Conservation (phyloP, 1,139 yeast genomes). For the Kurtzmaniella quercitrusa region DNA sequence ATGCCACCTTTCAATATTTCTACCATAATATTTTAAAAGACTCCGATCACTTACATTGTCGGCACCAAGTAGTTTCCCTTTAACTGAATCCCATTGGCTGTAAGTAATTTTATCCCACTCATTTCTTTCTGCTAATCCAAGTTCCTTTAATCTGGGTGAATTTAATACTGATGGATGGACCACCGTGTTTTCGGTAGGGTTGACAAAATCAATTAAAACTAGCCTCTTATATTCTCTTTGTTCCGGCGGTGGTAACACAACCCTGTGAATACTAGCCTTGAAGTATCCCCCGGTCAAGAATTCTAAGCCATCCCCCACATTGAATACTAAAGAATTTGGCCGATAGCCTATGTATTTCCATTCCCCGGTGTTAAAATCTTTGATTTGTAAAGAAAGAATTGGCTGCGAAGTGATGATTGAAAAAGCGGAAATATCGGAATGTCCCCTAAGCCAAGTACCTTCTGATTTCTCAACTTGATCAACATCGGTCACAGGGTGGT, state of each 20-base stretch:
- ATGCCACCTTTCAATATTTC: conserved; percentile 40
- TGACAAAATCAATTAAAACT: conserved; percentile 42
- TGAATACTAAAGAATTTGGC: conserved; percentile 43
- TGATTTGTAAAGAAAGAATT: conserved; percentile 44
- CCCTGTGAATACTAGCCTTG: conserved; percentile 45
- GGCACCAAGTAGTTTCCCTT: conserved; percentile 34
- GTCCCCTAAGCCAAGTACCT: conserved; percentile 47
- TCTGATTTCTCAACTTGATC: conserved; percentile 24
- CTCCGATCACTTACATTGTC: conserved; percentile 30
- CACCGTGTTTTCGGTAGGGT: conserved; percentile 26
- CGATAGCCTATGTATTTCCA: conserved; percentile 48
- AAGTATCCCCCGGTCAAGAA: conserved; percentile 47
- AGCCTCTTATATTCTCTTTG: conserved; percentile 35
- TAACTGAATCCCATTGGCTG: conserved; percentile 33
- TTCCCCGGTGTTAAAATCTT: conserved; percentile 40
- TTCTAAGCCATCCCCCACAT: conserved; percentile 47
- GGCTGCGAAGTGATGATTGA: conserved; percentile 49
- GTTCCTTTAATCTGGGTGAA: conserved; percentile 25
- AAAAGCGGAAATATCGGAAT: conserved; percentile 46
- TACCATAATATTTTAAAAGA: conserved; percentile 25
- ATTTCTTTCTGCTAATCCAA: conserved; percentile 22
- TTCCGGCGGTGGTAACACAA: conserved; percentile 42
- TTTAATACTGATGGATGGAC: conserved; percentile 34
- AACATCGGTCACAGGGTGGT: conserved; percentile 27
- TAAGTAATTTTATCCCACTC: conserved; percentile 33